Evolutionary conservation across 1,284 basidiomycete genomes (phyloP).

Genomic region (Coniferiporia weirii): DNA sequence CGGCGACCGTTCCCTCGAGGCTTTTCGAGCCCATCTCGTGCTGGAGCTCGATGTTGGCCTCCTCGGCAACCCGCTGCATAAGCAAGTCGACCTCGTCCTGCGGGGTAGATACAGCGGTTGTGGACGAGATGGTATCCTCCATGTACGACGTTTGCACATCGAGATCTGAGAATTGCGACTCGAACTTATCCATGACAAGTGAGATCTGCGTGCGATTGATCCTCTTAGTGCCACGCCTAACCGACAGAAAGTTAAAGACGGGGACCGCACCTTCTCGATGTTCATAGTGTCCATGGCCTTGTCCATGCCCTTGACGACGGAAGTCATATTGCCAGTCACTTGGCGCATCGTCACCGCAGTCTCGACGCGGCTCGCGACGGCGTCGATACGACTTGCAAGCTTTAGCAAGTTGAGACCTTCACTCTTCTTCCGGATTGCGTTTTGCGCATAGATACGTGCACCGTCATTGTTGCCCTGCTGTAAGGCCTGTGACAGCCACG

Average conservation of each 20-base stretch:
- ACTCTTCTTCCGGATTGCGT: constrained; percentile 98
- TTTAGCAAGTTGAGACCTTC: constrained; percentile 89
- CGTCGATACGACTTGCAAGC: constrained; percentile 88
- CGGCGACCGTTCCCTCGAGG: constrained; percentile 44
- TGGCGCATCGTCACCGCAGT: constrained; percentile 99
- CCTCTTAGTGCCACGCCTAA: constrained; percentile 5
- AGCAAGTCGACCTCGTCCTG: constrained; percentile 96
- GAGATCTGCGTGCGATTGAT: constrained; percentile 67
- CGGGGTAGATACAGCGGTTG: constrained; percentile 89
- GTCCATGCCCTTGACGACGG: constrained; percentile 97
- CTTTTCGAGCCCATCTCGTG: constrained; percentile 80
- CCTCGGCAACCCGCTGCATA: constrained; percentile 93
- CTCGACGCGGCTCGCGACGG: constrained; percentile 94
- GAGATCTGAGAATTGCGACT: constrained; percentile 92
- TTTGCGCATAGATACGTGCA: constrained; percentile 97
- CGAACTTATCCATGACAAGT: constrained; percentile 99
- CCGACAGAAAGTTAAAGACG: not conserved
- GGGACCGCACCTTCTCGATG: constrained; percentile 73
- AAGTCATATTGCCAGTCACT: constrained; percentile 93
- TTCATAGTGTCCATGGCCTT: constrained; percentile 99
- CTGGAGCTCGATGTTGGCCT: constrained; percentile 93
- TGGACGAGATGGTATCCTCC: constrained; percentile 94
- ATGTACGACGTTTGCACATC: constrained; percentile 98
- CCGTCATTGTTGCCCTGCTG: constrained; percentile 97
- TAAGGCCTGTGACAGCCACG: constrained; percentile 63